Percentiles rank a stretch among this genome's conserved stretches.
phyloP scores from a whole-genome alignment of 1,139 yeast genomes.

The Eremothecium gossypii region DNA sequence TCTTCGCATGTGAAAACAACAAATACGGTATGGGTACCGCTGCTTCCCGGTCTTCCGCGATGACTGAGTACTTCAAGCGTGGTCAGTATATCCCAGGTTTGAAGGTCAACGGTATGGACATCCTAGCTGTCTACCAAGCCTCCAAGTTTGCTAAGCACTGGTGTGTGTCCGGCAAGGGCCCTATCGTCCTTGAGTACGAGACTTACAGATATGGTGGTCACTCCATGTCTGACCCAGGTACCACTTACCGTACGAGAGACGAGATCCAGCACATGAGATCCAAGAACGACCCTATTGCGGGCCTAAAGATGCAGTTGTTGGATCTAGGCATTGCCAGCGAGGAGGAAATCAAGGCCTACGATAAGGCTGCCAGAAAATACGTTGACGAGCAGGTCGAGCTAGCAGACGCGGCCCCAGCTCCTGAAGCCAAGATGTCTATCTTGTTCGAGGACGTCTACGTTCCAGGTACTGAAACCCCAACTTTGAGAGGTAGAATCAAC shows the following conservation, averaged over 20 bases:
- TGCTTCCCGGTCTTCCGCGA: slow-evolving; percentile 91
- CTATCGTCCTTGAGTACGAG: slow-evolving; percentile 90
- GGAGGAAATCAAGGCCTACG: slow-evolving; percentile 87
- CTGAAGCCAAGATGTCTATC: slow-evolving; percentile 90
- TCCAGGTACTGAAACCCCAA: slow-evolving; percentile 87
- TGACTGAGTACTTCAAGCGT: slow-evolving; percentile 95
- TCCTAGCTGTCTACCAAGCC: slow-evolving; percentile 89
- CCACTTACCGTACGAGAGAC: slow-evolving; percentile 98
- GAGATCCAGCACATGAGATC: slow-evolving; percentile 99
- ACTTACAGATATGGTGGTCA: slow-evolving; percentile 99
- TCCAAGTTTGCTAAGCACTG: slow-evolving; percentile 96
- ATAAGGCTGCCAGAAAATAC: slow-evolving; percentile 90
- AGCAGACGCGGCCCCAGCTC: slow-evolving; percentile 91
- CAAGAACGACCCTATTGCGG: slow-evolving; percentile 94
- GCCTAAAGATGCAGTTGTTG: slow-evolving; percentile 76
- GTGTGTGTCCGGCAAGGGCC: slow-evolving; percentile 91
- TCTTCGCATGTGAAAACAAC: slow-evolving; percentile 96
- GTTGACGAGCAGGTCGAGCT: slow-evolving; percentile 91
- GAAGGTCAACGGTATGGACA: slow-evolving; percentile 98
- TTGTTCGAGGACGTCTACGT: slow-evolving; percentile 95
- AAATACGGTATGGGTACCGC: slow-evolving; percentile 99
- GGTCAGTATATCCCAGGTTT: slow-evolving; percentile 99
- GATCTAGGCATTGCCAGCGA: slow-evolving; percentile 83
- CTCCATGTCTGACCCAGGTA: slow-evolving; percentile 99
- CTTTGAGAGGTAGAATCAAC: slow-evolving; percentile 92